Evolutionary conservation across 2,329 filamentous ascomycete genomes (phyloP).

Genomic region (Graphilbum fragrans): DNA sequence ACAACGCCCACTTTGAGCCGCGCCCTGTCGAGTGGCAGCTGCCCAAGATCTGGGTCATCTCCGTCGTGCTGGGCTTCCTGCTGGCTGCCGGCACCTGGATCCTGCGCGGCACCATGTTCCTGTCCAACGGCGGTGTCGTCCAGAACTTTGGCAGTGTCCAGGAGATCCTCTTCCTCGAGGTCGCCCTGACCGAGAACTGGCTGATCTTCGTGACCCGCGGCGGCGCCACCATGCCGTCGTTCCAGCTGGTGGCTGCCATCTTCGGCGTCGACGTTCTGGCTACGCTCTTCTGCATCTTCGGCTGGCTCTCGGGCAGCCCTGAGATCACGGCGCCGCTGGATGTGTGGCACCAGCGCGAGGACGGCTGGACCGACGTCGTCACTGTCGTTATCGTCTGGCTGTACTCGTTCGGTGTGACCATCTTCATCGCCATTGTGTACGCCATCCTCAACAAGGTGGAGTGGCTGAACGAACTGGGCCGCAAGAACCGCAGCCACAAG

Average conservation of each 20-base stretch:
- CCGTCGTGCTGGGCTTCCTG: slow-evolving; percentile 52
- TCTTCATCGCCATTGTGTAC: slow-evolving; percentile 55
- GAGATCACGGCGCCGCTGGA: slow-evolving; percentile 1
- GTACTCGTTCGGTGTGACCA: slow-evolving; percentile 51
- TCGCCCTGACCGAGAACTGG: slow-evolving; percentile 66
- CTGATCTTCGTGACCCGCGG: slow-evolving; percentile 68
- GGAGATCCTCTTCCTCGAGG: slow-evolving; percentile 63
- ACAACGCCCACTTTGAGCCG: slow-evolving; percentile 64
- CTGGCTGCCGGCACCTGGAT: slow-evolving; percentile 64
- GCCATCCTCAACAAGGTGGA: slow-evolving; percentile 46
- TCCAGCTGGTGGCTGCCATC: slow-evolving; percentile 62
- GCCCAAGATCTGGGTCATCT: slow-evolving; percentile 72
- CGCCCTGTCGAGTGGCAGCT: slow-evolving; percentile 71
- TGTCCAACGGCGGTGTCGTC: slow-evolving; percentile 59
- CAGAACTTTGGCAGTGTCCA: slow-evolving; percentile 65
- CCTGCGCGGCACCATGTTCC: slow-evolving; percentile 57
- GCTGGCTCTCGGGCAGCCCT: slow-evolving; percentile 50
- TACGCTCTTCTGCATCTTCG: slow-evolving; percentile 64
- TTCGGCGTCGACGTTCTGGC: slow-evolving; percentile 59
- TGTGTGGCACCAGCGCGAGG: slow-evolving; percentile 15
- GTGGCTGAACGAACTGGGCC: slow-evolving; percentile 49
- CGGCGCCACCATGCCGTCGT: slow-evolving; percentile 60
- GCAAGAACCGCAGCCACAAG: slow-evolving; percentile 47
- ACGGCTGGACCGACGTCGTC: slow-evolving; percentile 37
- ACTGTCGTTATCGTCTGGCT: slow-evolving; percentile 54